Conservation (phyloP, 129 eudicot genomes). For the Oenanthe sinensis region DNA sequence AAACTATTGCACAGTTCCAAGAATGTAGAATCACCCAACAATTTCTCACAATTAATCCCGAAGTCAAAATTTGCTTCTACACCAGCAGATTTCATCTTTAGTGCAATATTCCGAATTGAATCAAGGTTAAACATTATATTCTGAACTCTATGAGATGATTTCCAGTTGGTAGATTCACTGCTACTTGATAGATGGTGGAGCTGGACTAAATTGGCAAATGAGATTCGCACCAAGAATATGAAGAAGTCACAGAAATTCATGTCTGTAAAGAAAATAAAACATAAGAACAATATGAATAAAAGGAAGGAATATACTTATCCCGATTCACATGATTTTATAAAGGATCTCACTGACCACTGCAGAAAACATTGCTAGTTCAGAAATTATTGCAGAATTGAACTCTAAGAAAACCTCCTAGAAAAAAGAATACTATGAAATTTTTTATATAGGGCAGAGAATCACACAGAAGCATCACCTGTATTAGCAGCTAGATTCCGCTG, state of each 20-base stretch:
- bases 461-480: conserved; percentile 41
- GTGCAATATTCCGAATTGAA: conserved; percentile 34
- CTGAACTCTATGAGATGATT: conserved; percentile 30
- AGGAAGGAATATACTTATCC: background rate
- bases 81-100: conserved; percentile 44
- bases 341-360: background rate
- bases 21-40: conserved; percentile 42
- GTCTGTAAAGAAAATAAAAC: conserved; percentile 31
- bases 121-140: conserved; percentile 48
- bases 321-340: background rate
- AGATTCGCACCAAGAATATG: conserved; percentile 49
- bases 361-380: background rate
- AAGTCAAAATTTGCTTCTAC: conserved; percentile 28
- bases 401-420: background rate
- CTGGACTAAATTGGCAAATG: conserved; percentile 66
- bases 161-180: background rate
- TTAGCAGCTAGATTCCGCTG: conserved; percentile 93
- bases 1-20: conserved; percentile 35
- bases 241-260: conserved; percentile 85
- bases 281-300: background rate
- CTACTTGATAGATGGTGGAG: conserved; percentile 31
- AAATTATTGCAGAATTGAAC: background rate
- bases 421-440: background rate
- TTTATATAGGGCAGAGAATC: background rate
- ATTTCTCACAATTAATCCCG: conserved; percentile 24